Base-by-base conservation (phyloP, 1,284 basidiomycete species). In the Erythrobasidium hasegawianum region DNA sequence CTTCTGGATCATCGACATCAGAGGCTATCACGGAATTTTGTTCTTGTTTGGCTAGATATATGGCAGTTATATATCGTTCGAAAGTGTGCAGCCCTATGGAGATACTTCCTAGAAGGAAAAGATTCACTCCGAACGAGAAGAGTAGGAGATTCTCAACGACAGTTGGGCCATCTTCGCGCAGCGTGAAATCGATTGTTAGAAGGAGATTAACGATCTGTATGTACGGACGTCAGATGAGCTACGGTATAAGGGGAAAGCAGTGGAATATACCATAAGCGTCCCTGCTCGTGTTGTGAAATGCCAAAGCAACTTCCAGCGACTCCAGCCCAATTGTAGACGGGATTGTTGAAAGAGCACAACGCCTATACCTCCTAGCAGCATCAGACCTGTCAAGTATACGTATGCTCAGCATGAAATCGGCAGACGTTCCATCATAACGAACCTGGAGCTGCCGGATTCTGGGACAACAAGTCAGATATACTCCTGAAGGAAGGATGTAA, bases 381-480 rank as follows among this genome's bases (percentile, higher is more conserved):
- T 57, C 7, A 65, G 33, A 18, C 62, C 61, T 64, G 40, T 27
- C 14, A 47, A n/a, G 24, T 14, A 16, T 22, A 40, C 20, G 33
- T 33, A 5, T 5, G 33, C 5, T 33, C 11, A 33, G 33, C n/a
- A n/a, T n/a, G n/a, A n/a, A n/a, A n/a, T n/a, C n/a, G n/a, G n/a
- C n/a, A n/a, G n/a, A n/a, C n/a, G n/a, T n/a, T n/a, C n/a, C n/a
- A n/a, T n/a, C n/a, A n/a, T 20, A 27, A 47, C 61, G 18, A 13
- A 64, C 61, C 62, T 65, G 62, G 62, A 24, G 56, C 62, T 38
- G 62, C 62, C 29, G 62, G 62, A 58, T 65, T 65, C 62, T 65
- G 18, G 1, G 20, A 10, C 13, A 24, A 24, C 26, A 22, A 10
- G 50, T 27, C 50, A 27, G 26, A 22, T 16, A 53, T 40, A 14